phyloP scores from a whole-genome alignment of 176 grass and related monocot species.

The Oryza nivara region DNA sequence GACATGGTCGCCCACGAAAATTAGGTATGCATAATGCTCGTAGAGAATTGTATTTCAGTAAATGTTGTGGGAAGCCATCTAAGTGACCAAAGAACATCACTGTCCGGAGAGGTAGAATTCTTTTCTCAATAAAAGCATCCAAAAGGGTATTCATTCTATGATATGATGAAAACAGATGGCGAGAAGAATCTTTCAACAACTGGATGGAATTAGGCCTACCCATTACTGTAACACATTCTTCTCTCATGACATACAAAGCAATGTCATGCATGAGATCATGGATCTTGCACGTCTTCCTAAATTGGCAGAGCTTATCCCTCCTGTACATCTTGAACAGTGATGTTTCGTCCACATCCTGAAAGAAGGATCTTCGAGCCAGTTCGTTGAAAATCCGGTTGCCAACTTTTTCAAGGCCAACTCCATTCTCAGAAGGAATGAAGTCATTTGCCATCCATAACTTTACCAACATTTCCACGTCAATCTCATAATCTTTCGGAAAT shows the following conservation, averaged over 20 bases:
- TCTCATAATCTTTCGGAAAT: constrained; percentile 21
- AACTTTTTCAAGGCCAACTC: neutral
- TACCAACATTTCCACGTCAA: constrained; percentile 8
- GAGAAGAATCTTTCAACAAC: neutral
- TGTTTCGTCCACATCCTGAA: no score
- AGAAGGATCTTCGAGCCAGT: no score
- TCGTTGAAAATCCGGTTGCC: no score
- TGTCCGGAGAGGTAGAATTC: neutral
- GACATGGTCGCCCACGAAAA: no score
- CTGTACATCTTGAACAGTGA: no score
- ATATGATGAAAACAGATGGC: neutral
- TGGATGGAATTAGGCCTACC: neutral
- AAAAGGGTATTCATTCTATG: fast-evolving
- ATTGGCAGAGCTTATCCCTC: no score
- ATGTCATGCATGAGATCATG: constrained; percentile 47
- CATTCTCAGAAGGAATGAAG: constrained; percentile 6
- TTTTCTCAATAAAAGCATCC: neutral
- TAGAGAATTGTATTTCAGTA: neutral
- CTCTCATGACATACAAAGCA: neutral
- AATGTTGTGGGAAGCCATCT: no score
- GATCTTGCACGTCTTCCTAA: neutral
- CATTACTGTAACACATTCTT: neutral
- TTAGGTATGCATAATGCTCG: neutral
- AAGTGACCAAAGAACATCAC: neutral
- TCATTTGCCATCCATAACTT: constrained; percentile 12